Evolutionary conservation across 1,284 basidiomycete species (phyloP).

Genomic region (Schizophyllum amplum): DNA sequence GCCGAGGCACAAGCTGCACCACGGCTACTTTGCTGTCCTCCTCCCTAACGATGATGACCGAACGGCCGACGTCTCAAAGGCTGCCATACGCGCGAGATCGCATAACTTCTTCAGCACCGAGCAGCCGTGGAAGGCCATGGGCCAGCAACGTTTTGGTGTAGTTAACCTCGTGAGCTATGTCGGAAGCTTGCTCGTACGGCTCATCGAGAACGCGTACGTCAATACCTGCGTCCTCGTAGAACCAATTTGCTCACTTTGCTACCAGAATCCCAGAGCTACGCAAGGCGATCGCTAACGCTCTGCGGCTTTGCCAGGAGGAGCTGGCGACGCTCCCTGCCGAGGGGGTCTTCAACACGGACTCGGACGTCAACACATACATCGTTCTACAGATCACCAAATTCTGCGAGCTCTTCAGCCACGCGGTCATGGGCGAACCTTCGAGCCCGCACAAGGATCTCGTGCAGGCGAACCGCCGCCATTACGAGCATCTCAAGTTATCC

Average conservation of each 20-base stretch:
- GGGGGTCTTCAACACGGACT: constrained; percentile 24
- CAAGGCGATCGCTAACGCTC: constrained; percentile 8
- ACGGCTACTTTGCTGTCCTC: constrained; percentile 62
- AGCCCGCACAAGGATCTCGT: constrained; percentile 21
- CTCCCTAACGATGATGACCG: constrained; percentile 57
- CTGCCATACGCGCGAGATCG: constrained; percentile 14
- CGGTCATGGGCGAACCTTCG: constrained; percentile 21
- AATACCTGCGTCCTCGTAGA: neutral
- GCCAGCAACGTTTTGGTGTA: constrained; percentile 46
- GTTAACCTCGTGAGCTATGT: constrained; percentile 44
- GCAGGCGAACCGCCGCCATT: constrained; percentile 16
- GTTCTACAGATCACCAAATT: constrained; percentile 38
- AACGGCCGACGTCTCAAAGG: constrained; percentile 17
- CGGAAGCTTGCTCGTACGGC: constrained; percentile 39
- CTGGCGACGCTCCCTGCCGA: constrained; percentile 29
- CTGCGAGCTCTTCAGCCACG: constrained; percentile 26
- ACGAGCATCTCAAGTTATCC: constrained; percentile 17
- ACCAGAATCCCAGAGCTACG: neutral
- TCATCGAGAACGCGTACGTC: constrained; percentile 46
- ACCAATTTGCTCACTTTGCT: neutral
- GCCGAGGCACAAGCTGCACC: constrained; percentile 29
- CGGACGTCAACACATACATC: constrained; percentile 38
- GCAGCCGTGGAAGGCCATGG: constrained; percentile 41
- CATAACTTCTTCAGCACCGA: constrained; percentile 41
- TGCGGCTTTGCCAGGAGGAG: constrained; percentile 29